These are phyloP conservation scores for Tympanopsis confertula DNA, from an alignment of 2,329 filamentous ascomycete species.

Conservation along the genomic window DNA sequence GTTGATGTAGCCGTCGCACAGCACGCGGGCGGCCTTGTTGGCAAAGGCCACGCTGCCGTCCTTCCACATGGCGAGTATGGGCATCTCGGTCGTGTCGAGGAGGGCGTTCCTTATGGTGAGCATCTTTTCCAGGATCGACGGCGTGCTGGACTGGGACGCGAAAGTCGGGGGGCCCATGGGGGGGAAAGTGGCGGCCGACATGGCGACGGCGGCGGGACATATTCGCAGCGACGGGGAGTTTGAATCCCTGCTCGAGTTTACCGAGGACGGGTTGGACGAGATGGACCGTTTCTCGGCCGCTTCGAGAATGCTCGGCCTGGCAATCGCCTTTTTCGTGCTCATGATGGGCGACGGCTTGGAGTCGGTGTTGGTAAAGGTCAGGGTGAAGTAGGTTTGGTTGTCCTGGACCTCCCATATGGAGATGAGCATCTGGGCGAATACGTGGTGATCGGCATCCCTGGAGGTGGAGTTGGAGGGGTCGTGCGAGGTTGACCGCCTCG, in stretches of 20 bases:
- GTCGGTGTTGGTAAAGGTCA: conserved; percentile 54
- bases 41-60: conserved; percentile 65
- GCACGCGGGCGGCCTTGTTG: conserved; percentile 49
- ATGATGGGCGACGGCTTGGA: conserved; percentile 25
- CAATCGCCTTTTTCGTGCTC: conserved; percentile 24
- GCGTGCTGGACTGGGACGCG: conserved; percentile 38
- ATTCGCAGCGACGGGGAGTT: conserved; percentile 29
- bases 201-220: conserved; percentile 38
- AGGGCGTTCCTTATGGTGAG: conserved; percentile 67
- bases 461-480: too few relatives aligned
- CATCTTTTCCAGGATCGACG: conserved; percentile 62
- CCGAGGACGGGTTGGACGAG: conserved; percentile 31
- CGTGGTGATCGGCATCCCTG: conserved; percentile 24
- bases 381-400: conserved; percentile 57
- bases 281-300: conserved; percentile 33
- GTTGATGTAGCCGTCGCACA: conserved; percentile 27
- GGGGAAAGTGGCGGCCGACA: conserved; percentile 50
- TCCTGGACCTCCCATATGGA: conserved; percentile 41
- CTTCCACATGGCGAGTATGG: conserved; percentile 71
- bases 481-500: too few relatives aligned
- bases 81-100: conserved; percentile 63
- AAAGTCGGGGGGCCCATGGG: conserved; percentile 54
- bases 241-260: conserved; percentile 33
- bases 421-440: conserved; percentile 65
- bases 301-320: conserved; percentile 26